Evolutionary conservation across 345 rosid species (phyloP).

Genomic region (Euphorbia peplus): DNA sequence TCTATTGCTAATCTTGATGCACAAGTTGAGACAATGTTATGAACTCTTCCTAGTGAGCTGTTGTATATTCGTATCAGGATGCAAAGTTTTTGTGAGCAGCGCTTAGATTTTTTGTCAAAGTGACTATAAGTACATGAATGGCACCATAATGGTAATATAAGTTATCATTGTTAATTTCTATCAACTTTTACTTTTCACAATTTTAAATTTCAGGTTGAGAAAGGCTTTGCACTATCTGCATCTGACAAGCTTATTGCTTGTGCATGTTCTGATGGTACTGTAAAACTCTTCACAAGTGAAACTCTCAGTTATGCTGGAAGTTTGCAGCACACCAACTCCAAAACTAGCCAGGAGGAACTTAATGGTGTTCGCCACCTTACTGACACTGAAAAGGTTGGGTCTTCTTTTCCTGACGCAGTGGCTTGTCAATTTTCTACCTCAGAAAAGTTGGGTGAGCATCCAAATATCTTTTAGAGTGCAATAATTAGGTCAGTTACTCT

Average conservation of each 20-base stretch:
- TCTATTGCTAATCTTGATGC: conserved; percentile 5
- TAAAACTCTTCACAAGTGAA: conserved; percentile 46
- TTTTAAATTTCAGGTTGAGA: conserved; percentile 58
- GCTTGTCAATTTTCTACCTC: conserved; percentile 74
- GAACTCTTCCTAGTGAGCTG: neutral
- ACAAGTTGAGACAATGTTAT: neutral
- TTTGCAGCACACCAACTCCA: conserved; percentile 48
- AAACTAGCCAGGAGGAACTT: conserved; percentile 28
- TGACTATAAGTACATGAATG: neutral
- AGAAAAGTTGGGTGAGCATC: conserved; percentile 56
- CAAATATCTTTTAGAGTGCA: conserved; percentile 8
- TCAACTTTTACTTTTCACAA: conserved; percentile 8
- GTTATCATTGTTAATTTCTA: neutral
- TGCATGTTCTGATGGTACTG: conserved; percentile 68
- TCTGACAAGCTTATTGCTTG: conserved; percentile 69
- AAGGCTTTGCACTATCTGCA: conserved; percentile 63
- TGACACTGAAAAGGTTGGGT: conserved; percentile 17
- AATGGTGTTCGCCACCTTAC: conserved; percentile 13
- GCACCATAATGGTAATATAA: conserved; percentile 4
- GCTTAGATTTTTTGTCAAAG: neutral
- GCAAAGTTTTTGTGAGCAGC: neutral
- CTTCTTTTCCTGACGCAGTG: conserved; percentile 59
- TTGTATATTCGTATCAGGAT: neutral
- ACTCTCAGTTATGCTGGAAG: conserved; percentile 45
- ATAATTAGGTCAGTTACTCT: conserved; percentile 1